Evolutionary conservation across 176 grass and related monocot species (phyloP), one percentile per base, ranked within the genome.

Genomic region (Aegilops speltoides): DNA sequence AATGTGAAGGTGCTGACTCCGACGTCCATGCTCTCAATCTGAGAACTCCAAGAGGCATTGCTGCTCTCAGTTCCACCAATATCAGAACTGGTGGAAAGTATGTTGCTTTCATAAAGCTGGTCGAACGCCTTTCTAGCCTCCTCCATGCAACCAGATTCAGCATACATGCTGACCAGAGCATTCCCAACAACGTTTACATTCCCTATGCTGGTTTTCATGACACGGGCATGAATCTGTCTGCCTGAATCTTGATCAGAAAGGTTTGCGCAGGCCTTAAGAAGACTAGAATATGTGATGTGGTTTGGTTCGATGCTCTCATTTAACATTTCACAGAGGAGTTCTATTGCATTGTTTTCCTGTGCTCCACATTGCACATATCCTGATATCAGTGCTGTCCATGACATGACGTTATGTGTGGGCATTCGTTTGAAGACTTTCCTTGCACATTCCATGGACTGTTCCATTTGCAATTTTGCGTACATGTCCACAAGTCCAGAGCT

Each of bases 381-480:
- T 77, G 95, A 95, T 66, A 98, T 79, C 22, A 98, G 66, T 7
- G 93, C 85, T 2, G 95, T 98, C 95, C 95, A 98, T 15, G 91
- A 89, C 73, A 98, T 89, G 15, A 98, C 93, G 6, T 88, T 90
- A 67, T 73, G 83, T 38, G 83, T 85, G 33, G 77, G 76, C 86
- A 98, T 86, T 23, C 28, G 28, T 43, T 92, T 12, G 8, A 98
- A 95, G 46, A 93, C 91, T 54, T 87, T 84, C 34, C 86, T 88
- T 4, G 95, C 89, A 84, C 87, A 68, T 1, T 92, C 28, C 86
- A 95, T 89, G 0, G 71, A 93, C 6, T 76, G 64, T 62, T 56
- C 33, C 15, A 54, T 56, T 20, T 79, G 46, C 52, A 83, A 89
- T 82, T 98, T 98, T 48, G 91, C 71, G 13, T 98, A 98, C 93